Base-by-base conservation (phyloP, 805 yeast species). In the Metschnikowia bowlesiae region DNA sequence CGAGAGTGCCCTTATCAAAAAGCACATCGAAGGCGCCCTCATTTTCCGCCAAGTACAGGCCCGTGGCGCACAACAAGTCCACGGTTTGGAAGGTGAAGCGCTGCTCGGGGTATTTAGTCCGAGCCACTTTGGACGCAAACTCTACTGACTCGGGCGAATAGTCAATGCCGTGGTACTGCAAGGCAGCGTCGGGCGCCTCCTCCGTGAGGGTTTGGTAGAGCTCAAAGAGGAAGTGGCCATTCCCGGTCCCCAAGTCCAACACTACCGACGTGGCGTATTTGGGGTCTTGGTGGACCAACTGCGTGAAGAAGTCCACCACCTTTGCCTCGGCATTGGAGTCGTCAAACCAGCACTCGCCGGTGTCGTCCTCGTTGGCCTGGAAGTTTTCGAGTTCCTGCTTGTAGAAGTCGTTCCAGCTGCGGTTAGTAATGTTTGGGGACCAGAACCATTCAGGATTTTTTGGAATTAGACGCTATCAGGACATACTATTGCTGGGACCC, bases 271-370 rank as follows among this genome's bases (percentile, higher is more conserved):
- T 54, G 31, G 46, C 33, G 6, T 35, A 35, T 4, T 49, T 36
- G 2, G 63, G 65, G 7, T 59, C 49, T 13, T 57, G 53, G 8
- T 53, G 51, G 7, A 50, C 35, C 22, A 59, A 56, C 4, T 81
- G 81, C 14, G 75, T 68, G 6, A 92, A 64, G 60, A 85, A 91
- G 44, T 81, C 81, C n/a, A 87, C 76, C 82, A 94, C 85, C 62
- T 83, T 85, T 52, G 75, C 76, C 62, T 92, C 98, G 0, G 99
- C 98, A 61, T 86, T 90, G n/a, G 87, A 85, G 61, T 94, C 99
- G 57, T 87, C 83, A 67, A 94, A 94, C 99, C 99, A 94, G 65
- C 91, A 81, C 66, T 94, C 98, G 1, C 99, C 99, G 0, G 90
- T 84, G 64, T 94, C 97, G 16, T 85, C 77, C 14, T 86, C 82